Evolutionary conservation across 345 rosid species (phyloP), one percentile per base, ranked within the genome.

Genomic region (Syzygium aromaticum): DNA sequence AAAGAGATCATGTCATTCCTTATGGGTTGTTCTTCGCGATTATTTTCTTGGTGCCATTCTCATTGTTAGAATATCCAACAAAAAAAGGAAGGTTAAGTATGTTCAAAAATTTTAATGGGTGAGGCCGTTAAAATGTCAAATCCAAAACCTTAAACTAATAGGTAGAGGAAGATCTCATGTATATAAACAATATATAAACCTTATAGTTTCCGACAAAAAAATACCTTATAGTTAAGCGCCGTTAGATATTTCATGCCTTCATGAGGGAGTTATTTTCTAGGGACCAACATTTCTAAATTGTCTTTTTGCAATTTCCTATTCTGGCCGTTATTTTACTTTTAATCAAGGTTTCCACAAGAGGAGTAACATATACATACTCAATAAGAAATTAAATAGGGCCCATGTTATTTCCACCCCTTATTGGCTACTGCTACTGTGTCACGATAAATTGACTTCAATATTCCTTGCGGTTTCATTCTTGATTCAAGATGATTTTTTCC

Each of bases 391-490:
- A 23, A 33, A 33, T 33, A 33, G 9, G 7, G 46, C 7, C 46
- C 46, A 43, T 1, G 1, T 43, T 43, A 43, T 43, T 43, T 43
- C 3, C 46, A 43, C 7, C 46, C 46, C 3, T 54, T 54, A 23
- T 54, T 21, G 1, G 22, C 22, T 54, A 25, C 11, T 7, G 0
- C 21, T 23, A 54, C 22, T 11, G 1, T 0, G 8, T 54, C 57
- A 54, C 22, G 21, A 21, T 54, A 4, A 54, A 54, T 54, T 54
- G 57, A 21, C 22, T 54, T 21, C 57, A 54, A 19, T 54, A 54
- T 54, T 10, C 0, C 3, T 54, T 54, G 27, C 0, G 7, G 27
- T 54, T 4, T 54, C 59, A 22, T 4, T 0, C 23, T 54, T 54
- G 59, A 54, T 54, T 54, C 22, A 54, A 54, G 46, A 43, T 43